Evolutionary conservation across 2,329 filamentous ascomycete species (phyloP).

Genomic region (Cylindrodendrum hubeiense): DNA sequence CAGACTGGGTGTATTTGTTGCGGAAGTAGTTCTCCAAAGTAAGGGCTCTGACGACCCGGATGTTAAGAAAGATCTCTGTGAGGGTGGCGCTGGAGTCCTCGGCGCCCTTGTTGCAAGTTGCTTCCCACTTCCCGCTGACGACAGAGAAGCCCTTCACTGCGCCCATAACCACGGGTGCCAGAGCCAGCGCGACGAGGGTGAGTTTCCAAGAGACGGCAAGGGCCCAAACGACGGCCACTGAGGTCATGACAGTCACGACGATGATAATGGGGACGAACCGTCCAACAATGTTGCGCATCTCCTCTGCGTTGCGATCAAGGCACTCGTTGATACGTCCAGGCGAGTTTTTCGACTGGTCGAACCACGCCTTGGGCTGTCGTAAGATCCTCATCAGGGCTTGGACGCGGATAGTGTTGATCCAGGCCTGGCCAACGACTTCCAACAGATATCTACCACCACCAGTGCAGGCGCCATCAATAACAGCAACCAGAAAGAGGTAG

Average conservation of each 20-base stretch:
- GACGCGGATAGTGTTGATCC: conserved; percentile 79
- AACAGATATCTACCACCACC: conserved; percentile 79
- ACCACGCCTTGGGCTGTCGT: conserved; percentile 83
- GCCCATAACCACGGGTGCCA: conserved; percentile 74
- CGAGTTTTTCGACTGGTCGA: conserved; percentile 76
- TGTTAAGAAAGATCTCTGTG: conserved; percentile 81
- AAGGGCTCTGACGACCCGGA: conserved; percentile 82
- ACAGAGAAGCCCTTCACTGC: conserved; percentile 75
- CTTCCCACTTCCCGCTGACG: conserved; percentile 80
- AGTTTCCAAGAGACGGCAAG: conserved; percentile 82
- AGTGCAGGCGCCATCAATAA: conserved; percentile 73
- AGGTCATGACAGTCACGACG: conserved; percentile 75
- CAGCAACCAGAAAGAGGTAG: conserved; percentile 75
- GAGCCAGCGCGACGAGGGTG: conserved; percentile 79
- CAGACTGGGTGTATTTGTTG: conserved; percentile 68
- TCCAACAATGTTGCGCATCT: conserved; percentile 86
- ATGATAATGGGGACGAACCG: conserved; percentile 80
- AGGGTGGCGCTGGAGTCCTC: conserved; percentile 69
- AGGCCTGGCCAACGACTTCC: conserved; percentile 78
- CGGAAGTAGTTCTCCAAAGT: conserved; percentile 80
- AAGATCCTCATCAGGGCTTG: conserved; percentile 78
- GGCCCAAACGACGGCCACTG: conserved; percentile 80
- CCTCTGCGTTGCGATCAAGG: conserved; percentile 86
- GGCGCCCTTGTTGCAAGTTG: conserved; percentile 72
- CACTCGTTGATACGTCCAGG: conserved; percentile 74